These are phyloP conservation scores for Spinellus fusiger DNA, from an alignment of 192 early-diverging fungal genomes.

Conservation along the genomic window DNA sequence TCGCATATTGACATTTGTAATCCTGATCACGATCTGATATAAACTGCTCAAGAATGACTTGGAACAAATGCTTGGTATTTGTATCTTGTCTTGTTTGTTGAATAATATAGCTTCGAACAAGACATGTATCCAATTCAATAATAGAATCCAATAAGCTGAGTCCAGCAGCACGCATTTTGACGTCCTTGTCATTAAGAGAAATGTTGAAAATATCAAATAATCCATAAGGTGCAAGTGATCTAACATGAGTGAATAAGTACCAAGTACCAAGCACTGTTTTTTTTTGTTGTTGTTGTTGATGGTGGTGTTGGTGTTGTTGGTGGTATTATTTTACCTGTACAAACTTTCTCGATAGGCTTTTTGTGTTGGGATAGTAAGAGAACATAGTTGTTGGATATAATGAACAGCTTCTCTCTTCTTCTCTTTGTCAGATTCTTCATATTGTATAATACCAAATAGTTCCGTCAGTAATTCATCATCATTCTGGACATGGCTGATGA, in stretches of 20 bases:
- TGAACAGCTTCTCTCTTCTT: constrained; percentile 70
- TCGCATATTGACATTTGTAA: constrained; percentile 63
- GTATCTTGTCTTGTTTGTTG: constrained; percentile 44
- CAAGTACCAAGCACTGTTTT: neutral
- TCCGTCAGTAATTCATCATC: constrained; percentile 63
- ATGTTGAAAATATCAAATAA: constrained; percentile 73
- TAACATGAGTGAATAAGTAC: constrained; percentile 10
- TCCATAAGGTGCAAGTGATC: constrained; percentile 70
- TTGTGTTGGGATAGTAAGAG: constrained; percentile 69
- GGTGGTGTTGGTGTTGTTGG: too few relatives aligned
- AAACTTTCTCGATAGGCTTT: constrained; percentile 50
- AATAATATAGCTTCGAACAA: constrained; percentile 65
- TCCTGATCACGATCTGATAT: constrained; percentile 55
- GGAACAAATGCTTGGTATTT: constrained; percentile 51
- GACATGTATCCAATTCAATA: constrained; percentile 73
- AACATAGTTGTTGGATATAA: constrained; percentile 78
- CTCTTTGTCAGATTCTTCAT: constrained; percentile 34
- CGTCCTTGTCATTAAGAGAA: constrained; percentile 53
- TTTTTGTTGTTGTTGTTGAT: constrained; percentile 1
- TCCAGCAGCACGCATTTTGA: constrained; percentile 52
- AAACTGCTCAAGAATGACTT: constrained; percentile 62
- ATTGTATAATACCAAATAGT: constrained; percentile 63
- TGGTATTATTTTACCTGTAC: constrained; percentile 48
- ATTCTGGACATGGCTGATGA: constrained; percentile 67
- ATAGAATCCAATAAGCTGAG: constrained; percentile 66